A percentile compares a stretch with the other conserved stretches of the same genome.
Evolutionary conservation across 495 filamentous ascomycete genomes (phyloP).

Genomic region (Extremus antarcticus): DNA sequence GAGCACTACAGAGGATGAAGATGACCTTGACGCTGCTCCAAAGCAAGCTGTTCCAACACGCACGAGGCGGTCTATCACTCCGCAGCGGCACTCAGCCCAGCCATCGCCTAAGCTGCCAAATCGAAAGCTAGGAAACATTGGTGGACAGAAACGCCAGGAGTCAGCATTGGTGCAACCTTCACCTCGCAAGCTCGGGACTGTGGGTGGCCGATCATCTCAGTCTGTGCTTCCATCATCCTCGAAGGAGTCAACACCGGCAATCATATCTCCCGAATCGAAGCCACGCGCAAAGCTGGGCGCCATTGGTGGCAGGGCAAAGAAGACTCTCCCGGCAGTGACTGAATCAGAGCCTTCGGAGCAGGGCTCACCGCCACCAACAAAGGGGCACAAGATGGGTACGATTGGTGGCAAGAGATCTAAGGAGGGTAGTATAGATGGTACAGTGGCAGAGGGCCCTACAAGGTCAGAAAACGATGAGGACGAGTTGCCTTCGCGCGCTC

Average conservation of each 20-base stretch:
- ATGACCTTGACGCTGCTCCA: slow-evolving; percentile 13
- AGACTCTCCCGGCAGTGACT: background rate
- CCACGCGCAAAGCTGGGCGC: slow-evolving; percentile 11
- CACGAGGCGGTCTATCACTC: background rate
- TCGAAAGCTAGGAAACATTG: slow-evolving; percentile 4
- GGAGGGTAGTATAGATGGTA: background rate
- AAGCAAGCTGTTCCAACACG: background rate
- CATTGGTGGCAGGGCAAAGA: slow-evolving; percentile 17
- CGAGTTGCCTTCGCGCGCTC: background rate
- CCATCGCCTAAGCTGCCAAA: background rate
- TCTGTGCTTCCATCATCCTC: background rate
- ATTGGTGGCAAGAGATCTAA: slow-evolving; percentile 11
- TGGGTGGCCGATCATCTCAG: slow-evolving; percentile 4
- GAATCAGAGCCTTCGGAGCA: background rate
- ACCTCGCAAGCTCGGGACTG: slow-evolving; percentile 1
- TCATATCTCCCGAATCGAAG: background rate
- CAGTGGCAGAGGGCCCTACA: background rate
- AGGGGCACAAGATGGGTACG: slow-evolving; percentile 2
- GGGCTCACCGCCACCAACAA: slow-evolving; percentile 1
- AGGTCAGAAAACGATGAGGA: background rate
- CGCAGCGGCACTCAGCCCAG: background rate
- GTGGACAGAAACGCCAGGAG: background rate
- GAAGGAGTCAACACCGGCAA: background rate
- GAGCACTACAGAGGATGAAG: slow-evolving; percentile 20
- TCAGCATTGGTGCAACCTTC: background rate